Conservation (phyloP, 352 stramenopile genomes). For the Elongisporangium senticosum region DNA sequence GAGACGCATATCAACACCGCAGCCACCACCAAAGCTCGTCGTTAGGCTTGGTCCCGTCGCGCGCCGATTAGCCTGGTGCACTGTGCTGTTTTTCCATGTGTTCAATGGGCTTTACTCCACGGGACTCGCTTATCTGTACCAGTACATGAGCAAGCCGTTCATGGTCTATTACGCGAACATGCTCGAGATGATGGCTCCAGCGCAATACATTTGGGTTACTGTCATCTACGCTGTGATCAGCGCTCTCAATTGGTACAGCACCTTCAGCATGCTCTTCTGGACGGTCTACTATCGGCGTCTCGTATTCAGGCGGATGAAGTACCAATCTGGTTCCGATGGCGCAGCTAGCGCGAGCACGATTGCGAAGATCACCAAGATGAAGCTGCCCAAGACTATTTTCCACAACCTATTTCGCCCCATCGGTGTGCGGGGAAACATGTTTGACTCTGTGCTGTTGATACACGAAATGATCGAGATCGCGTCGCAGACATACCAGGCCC, state of each 20-base stretch:
- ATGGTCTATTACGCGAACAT: constrained; percentile 26
- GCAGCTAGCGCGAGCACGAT: background rate
- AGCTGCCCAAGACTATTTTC: constrained; percentile 8
- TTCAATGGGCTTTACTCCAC: constrained; percentile 22
- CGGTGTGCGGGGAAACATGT: constrained; percentile 16
- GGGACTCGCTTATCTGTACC: constrained; percentile 19
- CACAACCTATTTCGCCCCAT: constrained; percentile 11
- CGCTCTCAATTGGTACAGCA: constrained; percentile 20
- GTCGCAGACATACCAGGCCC: constrained; percentile 21
- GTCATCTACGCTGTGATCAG: constrained; percentile 17
- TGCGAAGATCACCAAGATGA: background rate
- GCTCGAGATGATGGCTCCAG: constrained; percentile 25
- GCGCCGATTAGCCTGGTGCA: constrained; percentile 10
- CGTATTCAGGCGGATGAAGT: constrained; percentile 12
- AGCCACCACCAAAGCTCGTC: background rate
- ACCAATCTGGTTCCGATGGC: background rate
- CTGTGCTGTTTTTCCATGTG: constrained; percentile 25
- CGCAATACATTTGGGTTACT: constrained; percentile 16
- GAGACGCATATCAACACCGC: background rate
- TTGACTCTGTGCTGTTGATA: constrained; percentile 18
- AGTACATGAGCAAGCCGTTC: constrained; percentile 17
- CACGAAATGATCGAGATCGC: constrained; percentile 19
- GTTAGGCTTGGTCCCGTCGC: background rate
- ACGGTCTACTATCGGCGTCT: constrained; percentile 20
- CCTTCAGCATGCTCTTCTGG: constrained; percentile 19